Base-by-base conservation (phyloP, 306 rosid species). In the Astragalus glycyphyllos region DNA sequence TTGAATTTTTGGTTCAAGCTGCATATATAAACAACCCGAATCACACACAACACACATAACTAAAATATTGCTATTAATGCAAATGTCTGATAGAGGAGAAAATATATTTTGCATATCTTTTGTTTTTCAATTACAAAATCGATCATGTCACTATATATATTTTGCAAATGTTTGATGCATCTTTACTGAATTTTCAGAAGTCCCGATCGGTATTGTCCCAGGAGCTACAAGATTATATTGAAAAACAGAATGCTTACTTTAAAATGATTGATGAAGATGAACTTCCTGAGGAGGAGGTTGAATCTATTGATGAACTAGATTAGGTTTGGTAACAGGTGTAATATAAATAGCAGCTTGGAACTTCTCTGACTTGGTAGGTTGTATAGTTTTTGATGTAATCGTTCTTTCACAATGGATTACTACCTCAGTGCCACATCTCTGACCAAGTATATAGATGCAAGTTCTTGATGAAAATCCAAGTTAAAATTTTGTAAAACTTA, bases 181-280 rank as follows among this genome's bases (percentile, higher is more conserved):
- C 4, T 50, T 65, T 67, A 44, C 61, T 72, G 59, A 70, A 53
- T 79, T 72, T 80, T 53, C 90, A 82, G 90, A 92, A 79, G 80
- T 87, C 58, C 68, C 74, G 61, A 40, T 34, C n/a, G 2, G 1
- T 20, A 56, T 12, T 80, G 3, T 53, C 80, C 55, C 55, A 73
- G 29, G 31, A 23, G 70, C 69, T 83, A 2, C 79, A 84, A 76
- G 92, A 88, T 34, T 86, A 72, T 62, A 69, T 92, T 1, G 74
- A 80, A 58, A 50, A 86, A 74, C 89, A 85, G 58, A 84, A 71
- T 55, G 88, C 88, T 0, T 86, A 89, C 82, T 89, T 87, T 70
- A 84, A 82, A 40, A 84, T 68, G 80, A 72, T 91, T 17, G 90
- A 91, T 80, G 89, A 88, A 63, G 86, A 78, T 49, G 74, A 86